Evolutionary conservation across 2,329 filamentous ascomycete species (phyloP).

Genomic region (Seiridium cupressi): DNA sequence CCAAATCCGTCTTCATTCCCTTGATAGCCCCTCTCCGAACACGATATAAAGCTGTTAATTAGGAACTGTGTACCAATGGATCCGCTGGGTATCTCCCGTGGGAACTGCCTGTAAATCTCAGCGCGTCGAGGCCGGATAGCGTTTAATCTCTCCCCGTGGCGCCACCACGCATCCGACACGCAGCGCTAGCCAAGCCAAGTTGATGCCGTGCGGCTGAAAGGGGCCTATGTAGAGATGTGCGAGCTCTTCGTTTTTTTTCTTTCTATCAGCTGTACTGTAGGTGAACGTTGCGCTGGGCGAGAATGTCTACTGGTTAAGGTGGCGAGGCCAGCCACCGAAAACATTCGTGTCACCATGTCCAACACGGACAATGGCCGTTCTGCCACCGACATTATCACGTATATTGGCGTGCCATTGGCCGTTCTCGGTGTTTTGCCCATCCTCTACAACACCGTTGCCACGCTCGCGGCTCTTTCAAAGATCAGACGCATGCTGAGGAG

Average conservation of each 20-base stretch:
- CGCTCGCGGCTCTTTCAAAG: conserved; percentile 57
- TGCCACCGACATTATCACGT: conserved; percentile 52
- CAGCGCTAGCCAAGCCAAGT: neutral
- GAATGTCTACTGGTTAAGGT: too few species aligned
- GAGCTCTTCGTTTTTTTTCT: neutral
- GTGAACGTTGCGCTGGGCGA: too few species aligned
- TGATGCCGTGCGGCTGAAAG: conserved; percentile 5
- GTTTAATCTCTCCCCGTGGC: neutral
- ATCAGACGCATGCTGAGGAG: conserved; percentile 58
- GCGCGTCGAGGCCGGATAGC: too few species aligned
- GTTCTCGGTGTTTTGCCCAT: conserved; percentile 62
- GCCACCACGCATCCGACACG: neutral
- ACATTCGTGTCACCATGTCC: neutral
- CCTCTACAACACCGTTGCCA: conserved; percentile 62
- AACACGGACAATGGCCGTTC: conserved; percentile 16
- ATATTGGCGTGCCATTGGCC: conserved; percentile 56
- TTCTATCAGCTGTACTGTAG: too few species aligned
- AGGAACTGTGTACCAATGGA: too few species aligned
- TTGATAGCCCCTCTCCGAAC: too few species aligned
- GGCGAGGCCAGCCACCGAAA: too few species aligned
- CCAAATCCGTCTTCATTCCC: too few species aligned
- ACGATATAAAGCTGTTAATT: too few species aligned
- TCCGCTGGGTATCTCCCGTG: too few species aligned
- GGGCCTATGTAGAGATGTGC: neutral
- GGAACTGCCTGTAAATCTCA: too few species aligned